phyloP scores from a whole-genome alignment of 495 filamentous ascomycete species.

The Schizothecium vesticola region DNA sequence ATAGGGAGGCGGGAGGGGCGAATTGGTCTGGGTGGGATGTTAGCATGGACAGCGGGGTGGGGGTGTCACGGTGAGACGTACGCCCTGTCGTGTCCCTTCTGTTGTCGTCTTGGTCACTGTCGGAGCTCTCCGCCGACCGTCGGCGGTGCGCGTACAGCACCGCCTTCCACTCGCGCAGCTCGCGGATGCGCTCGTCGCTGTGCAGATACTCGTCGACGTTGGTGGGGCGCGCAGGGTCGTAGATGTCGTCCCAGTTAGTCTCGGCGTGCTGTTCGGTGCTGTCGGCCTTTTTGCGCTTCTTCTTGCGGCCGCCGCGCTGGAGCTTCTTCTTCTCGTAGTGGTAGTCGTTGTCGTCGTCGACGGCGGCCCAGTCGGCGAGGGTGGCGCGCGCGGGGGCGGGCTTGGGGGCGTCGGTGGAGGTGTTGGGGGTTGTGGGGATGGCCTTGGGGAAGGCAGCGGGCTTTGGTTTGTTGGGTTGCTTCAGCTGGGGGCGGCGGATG shows the following conservation, averaged over 20 bases:
- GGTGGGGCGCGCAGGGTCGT: slow-evolving; percentile 79
- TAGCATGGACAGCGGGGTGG: slow-evolving; percentile 15
- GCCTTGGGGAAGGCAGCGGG: slow-evolving; percentile 44
- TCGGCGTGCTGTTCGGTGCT: slow-evolving; percentile 33
- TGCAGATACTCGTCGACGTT: slow-evolving; percentile 80
- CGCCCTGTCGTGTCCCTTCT: slow-evolving; percentile 46
- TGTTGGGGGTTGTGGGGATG: slow-evolving; percentile 19
- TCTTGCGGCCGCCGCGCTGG: slow-evolving; percentile 68
- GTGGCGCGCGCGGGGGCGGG: slow-evolving; percentile 59
- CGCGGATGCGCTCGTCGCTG: slow-evolving; percentile 75
- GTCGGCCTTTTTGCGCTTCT: slow-evolving; percentile 79
- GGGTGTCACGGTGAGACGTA: slow-evolving; percentile 22
- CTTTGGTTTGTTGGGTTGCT: slow-evolving; percentile 67
- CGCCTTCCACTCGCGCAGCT: slow-evolving; percentile 85
- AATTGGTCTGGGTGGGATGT: slow-evolving; percentile 52
- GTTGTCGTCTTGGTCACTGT: slow-evolving; percentile 47
- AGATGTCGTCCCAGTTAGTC: slow-evolving; percentile 90
- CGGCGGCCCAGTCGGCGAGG: slow-evolving; percentile 78
- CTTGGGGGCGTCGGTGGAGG: slow-evolving; percentile 10
- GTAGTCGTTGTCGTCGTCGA: slow-evolving; percentile 57
- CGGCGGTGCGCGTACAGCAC: slow-evolving; percentile 72
- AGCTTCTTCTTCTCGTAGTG: slow-evolving; percentile 51
- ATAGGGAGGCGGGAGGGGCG: slow-evolving; percentile 60
- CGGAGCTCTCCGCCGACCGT: slow-evolving; percentile 40
- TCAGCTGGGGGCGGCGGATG: slow-evolving; percentile 59